Evolutionary conservation across 441 rosid genomes (phyloP).

Genomic region (Pelargonium australe): DNA sequence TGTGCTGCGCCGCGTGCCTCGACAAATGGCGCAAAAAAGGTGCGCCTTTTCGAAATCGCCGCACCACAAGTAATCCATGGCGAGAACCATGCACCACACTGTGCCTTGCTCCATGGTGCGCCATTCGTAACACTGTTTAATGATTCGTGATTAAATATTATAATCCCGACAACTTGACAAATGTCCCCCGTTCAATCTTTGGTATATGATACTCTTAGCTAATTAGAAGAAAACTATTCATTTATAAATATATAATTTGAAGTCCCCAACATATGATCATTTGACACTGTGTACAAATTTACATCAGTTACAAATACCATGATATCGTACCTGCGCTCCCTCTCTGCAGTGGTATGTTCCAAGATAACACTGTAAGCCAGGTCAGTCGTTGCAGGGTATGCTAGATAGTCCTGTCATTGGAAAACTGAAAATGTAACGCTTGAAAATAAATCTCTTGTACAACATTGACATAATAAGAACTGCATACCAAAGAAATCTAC

Average conservation of each 20-base stretch:
- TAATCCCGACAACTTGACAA: background rate
- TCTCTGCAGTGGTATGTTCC: slow-evolving; percentile 92
- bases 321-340: slow-evolving; percentile 85
- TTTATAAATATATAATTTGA: background rate
- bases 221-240: background rate
- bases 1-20: too few species aligned
- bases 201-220: background rate
- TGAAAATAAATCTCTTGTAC: slow-evolving; percentile 11
- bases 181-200: background rate
- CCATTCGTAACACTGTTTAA: background rate
- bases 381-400: slow-evolving; percentile 71
- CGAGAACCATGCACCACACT: too few species aligned
- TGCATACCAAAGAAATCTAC: background rate
- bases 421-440: slow-evolving; percentile 21
- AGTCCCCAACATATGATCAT: background rate
- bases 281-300: background rate
- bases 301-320: slow-evolving; percentile 4
- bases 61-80: too few species aligned
- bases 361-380: slow-evolving; percentile 76
- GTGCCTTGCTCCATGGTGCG: too few species aligned
- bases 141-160: background rate
- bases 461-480: background rate
- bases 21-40: too few species aligned
- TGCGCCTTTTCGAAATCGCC: too few species aligned
- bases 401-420: slow-evolving; percentile 79